phyloP scores from a whole-genome alignment of 768 basidiomycete genomes.

The Lactifluus rugatus region DNA sequence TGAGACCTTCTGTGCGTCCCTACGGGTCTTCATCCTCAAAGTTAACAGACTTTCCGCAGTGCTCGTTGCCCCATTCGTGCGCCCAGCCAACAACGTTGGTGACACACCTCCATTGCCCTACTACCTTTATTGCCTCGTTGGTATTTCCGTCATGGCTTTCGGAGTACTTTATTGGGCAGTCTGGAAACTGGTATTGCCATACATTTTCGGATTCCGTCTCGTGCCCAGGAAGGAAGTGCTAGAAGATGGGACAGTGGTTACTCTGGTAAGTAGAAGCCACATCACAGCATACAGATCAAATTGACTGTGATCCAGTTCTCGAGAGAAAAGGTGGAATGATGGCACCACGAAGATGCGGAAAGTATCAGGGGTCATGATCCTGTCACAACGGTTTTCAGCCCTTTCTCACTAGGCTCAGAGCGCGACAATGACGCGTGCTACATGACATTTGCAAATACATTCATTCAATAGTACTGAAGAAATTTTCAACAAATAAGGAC shows the following conservation, averaged over 20 bases:
- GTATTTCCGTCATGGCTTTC: constrained; percentile 36
- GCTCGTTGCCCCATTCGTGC: constrained; percentile 46
- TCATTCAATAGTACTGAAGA: too few relatives aligned
- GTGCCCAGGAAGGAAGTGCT: constrained; percentile 40
- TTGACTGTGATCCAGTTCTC: constrained; percentile 2
- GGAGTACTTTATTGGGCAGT: constrained; percentile 46
- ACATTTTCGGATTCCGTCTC: constrained; percentile 39
- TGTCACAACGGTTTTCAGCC: background rate
- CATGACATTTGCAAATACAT: too few relatives aligned
- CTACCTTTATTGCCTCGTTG: constrained; percentile 49
- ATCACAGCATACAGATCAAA: background rate
- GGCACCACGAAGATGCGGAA: background rate
- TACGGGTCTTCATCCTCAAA: background rate
- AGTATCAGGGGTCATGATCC: background rate
- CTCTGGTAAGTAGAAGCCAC: constrained; percentile 32
- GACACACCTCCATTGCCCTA: constrained; percentile 54
- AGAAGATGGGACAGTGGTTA: constrained; percentile 45
- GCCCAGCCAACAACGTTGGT: constrained; percentile 43
- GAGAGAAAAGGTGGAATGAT: constrained; percentile 4
- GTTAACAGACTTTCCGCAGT: constrained; percentile 26
- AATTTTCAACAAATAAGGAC: background rate
- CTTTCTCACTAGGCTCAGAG: too few relatives aligned
- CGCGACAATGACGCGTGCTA: too few relatives aligned
- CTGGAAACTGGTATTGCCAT: constrained; percentile 43
- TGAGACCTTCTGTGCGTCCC: constrained; percentile 38